Base-by-base conservation (phyloP, 2,329 filamentous ascomycete species). In the Neopestalotiopsis clavispora region DNA sequence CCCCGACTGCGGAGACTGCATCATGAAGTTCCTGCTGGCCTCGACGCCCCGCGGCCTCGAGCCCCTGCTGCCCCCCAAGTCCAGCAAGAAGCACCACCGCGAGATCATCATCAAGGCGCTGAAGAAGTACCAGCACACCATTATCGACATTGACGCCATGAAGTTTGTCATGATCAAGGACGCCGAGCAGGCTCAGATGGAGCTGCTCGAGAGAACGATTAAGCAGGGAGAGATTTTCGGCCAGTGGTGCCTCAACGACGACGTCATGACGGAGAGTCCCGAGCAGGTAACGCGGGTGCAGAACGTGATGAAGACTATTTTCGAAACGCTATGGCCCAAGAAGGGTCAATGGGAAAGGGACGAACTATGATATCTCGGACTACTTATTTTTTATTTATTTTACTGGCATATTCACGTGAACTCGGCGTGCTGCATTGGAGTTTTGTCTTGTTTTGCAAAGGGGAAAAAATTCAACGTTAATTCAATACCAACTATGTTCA, bases 141-240 rank as follows among this genome's bases (percentile, higher is more conserved):
- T 83, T 17, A 74, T 82, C n/a, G 77, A 80, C 49, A 80, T 78
- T 4, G 80, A 83, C 71, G 79, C 80, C 3, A 77, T 76, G 75
- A 74, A 75, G 60, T 84, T 82, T 71, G 77, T 80, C 62, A 82
- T 83, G 81, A 73, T 84, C 65, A 83, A 80, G 34, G 82, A 83
- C 72, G 80, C 81, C 1, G 81, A 83, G 71, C 80, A 83, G 69
- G 80, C 79, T 0, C 75, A 80, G 69, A 77, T 76, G 20, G 74
- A 78, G 20, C 71, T 82, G 6, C 73, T 83, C 6, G 79, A 81
- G 40, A 75, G 79, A 14, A 76, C 78, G 40, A 75, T 80, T 56
- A 76, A 78, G 28, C 74, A 75, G 30, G 79, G 78, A 65, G 78
- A 78, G 66, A 74, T 72, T 0, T 77, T 72, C 67, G 80, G 80